phyloP scores from a whole-genome alignment of 768 basidiomycete species.

The Sarcodon aspratus region DNA sequence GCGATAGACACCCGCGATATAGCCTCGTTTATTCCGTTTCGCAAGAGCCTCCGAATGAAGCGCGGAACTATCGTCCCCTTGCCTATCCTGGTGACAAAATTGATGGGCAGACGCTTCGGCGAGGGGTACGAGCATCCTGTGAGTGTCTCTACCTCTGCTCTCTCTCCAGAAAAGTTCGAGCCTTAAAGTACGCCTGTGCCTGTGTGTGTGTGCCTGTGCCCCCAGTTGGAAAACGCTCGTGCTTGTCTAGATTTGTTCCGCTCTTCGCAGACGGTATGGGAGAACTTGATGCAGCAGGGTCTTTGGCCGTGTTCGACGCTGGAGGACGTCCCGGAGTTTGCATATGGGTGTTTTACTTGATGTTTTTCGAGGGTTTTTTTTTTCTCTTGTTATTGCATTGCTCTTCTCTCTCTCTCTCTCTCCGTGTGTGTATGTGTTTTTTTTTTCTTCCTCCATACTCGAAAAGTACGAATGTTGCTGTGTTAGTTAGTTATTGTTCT shows the following conservation, averaged over 20 bases:
- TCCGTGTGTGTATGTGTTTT: too few species aligned
- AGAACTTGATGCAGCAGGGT: constrained; percentile 28
- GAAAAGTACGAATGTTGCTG: too few species aligned
- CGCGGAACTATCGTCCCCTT: constrained; percentile 24
- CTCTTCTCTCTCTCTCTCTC: background rate
- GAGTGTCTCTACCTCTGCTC: constrained; percentile 10
- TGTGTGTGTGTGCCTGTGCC: too few species aligned
- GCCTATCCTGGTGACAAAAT: constrained; percentile 27
- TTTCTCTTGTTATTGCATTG: background rate
- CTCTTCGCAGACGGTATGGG: constrained; percentile 37
- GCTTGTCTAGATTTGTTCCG: constrained; percentile 43
- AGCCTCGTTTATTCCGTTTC: constrained; percentile 39
- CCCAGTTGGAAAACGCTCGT: constrained; percentile 39
- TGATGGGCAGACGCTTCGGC: constrained; percentile 35
- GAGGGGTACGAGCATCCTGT: constrained; percentile 35
- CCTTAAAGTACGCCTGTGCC: background rate
- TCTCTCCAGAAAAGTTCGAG: background rate
- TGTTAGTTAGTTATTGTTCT: too few species aligned
- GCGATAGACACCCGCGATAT: constrained; percentile 43
- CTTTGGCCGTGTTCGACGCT: constrained; percentile 39
- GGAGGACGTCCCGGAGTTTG: background rate
- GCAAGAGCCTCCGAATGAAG: constrained; percentile 27
- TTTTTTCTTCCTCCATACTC: too few species aligned
- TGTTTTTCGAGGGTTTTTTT: background rate
- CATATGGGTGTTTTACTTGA: background rate